Conservation (phyloP, 2,329 filamentous ascomycete genomes). For the Apiospora aurea region DNA sequence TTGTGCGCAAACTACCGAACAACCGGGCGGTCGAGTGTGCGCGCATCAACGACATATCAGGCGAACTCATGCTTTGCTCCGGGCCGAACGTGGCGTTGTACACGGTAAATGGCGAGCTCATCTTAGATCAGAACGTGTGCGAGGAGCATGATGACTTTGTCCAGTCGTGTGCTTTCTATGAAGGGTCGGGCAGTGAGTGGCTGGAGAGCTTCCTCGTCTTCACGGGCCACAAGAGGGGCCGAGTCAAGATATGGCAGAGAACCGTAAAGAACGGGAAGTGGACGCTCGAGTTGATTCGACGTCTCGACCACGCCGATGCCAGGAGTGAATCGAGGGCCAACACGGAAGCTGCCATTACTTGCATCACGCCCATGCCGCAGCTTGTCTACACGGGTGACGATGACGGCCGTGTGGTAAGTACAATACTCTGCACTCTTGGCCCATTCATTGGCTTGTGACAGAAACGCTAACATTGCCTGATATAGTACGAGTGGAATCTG, state of each 20-base stretch:
- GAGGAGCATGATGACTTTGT: conserved; percentile 75
- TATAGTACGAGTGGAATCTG: conserved; percentile 71
- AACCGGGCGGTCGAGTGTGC: conserved; percentile 73
- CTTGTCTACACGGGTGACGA: conserved; percentile 95
- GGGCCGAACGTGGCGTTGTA: conserved; percentile 79
- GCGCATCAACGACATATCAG: conserved; percentile 87
- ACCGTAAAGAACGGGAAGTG: conserved; percentile 69
- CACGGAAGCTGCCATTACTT: conserved; percentile 77
- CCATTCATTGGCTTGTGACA: not conserved
- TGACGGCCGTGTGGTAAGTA: conserved; percentile 83
- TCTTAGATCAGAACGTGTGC: conserved; percentile 85
- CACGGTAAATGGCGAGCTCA: conserved; percentile 83
- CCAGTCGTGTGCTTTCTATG: conserved; percentile 88
- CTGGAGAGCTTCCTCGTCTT: conserved; percentile 85
- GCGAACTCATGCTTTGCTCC: conserved; percentile 86
- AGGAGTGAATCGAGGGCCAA: conserved; percentile 66
- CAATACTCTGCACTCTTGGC: not conserved
- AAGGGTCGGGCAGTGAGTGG: conserved; percentile 91
- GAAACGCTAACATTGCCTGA: conserved; percentile 29
- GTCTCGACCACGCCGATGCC: conserved; percentile 80
- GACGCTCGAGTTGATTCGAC: conserved; percentile 78
- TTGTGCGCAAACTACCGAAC: conserved; percentile 76
- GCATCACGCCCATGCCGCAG: conserved; percentile 82
- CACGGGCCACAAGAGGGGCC: conserved; percentile 83
- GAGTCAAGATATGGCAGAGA: conserved; percentile 80